These are phyloP conservation scores for Fonsecaea erecta DNA, from an alignment of 2,329 filamentous ascomycete species.

Conservation along the genomic window DNA sequence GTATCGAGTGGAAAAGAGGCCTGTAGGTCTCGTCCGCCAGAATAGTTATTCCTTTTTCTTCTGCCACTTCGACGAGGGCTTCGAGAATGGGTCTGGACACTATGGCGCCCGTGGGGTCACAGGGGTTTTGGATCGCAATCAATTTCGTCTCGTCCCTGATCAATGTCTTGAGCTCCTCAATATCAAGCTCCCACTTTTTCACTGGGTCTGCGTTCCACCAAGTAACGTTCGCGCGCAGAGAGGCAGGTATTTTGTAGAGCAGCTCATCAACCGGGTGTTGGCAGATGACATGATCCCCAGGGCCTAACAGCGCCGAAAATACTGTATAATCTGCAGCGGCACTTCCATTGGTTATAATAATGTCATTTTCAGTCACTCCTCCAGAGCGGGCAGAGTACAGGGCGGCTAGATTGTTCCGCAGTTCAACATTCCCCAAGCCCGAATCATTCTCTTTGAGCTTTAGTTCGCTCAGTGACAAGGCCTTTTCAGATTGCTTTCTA, in stretches of 20 bases:
- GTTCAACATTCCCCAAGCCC: constrained; percentile 36
- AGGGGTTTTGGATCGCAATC: constrained; percentile 74
- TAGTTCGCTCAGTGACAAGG: constrained; percentile 34
- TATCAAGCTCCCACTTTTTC: constrained; percentile 69
- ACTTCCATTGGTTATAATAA: constrained; percentile 78
- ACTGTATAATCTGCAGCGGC: constrained; percentile 85
- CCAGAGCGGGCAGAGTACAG: constrained; percentile 51
- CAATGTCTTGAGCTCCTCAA: constrained; percentile 67
- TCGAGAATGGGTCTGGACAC: constrained; percentile 66
- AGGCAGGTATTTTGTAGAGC: constrained; percentile 74
- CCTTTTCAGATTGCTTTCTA: constrained; percentile 37
- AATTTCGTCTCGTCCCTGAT: constrained; percentile 59
- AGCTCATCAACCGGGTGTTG: constrained; percentile 89
- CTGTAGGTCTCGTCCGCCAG: constrained; percentile 83
- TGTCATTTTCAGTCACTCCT: constrained; percentile 63
- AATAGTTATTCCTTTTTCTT: constrained; percentile 66
- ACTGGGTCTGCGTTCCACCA: constrained; percentile 72
- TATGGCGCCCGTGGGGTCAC: constrained; percentile 78
- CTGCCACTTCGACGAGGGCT: constrained; percentile 67
- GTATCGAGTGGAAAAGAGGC: constrained; percentile 75
- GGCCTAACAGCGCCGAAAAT: constrained; percentile 72
- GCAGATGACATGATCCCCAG: constrained; percentile 82
- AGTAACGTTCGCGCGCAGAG: constrained; percentile 75
- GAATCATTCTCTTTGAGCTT: constrained; percentile 39
- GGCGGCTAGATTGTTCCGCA: constrained; percentile 42